Conservation (phyloP, 495 filamentous ascomycete species). For the Penicillium steckii region DNA sequence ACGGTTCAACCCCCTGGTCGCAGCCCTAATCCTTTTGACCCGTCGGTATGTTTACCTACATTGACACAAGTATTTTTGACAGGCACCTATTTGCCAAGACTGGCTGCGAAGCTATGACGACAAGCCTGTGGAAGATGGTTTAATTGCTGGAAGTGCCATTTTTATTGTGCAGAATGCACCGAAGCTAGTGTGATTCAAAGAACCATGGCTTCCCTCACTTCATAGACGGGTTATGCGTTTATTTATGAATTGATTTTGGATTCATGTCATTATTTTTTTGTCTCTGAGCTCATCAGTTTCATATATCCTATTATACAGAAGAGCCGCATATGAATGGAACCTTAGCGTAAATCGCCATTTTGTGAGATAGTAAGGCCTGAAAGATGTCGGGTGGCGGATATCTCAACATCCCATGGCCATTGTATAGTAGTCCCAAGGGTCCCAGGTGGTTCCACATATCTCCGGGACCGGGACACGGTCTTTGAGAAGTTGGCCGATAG, state of each 20-base stretch:
- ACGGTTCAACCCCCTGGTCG: not conserved
- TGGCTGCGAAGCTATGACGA: not conserved
- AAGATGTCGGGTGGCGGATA: not conserved
- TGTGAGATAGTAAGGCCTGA: not conserved
- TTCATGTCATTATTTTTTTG: not conserved
- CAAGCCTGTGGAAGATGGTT: not conserved
- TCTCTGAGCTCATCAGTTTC: not conserved
- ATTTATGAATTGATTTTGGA: no score
- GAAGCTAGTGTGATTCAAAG: not conserved
- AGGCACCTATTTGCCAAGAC: slow-evolving; percentile 3
- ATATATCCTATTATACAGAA: not conserved
- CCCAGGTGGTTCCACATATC: slow-evolving; percentile 27
- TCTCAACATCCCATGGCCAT: slow-evolving; percentile 24
- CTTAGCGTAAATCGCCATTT: not conserved
- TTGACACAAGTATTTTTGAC: not conserved
- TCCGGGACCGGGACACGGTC: slow-evolving; percentile 26
- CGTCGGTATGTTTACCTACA: not conserved
- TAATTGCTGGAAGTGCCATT: not conserved
- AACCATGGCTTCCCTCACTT: not conserved
- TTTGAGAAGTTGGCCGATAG: slow-evolving; percentile 19
- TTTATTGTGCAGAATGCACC: slow-evolving; percentile 1
- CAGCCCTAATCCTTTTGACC: not conserved
- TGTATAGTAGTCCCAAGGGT: slow-evolving; percentile 33
- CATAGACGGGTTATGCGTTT: not conserved
- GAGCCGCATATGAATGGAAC: not conserved